A percentile compares a stretch with the other conserved stretches of the same genome.
Evolutionary conservation across 768 basidiomycete genomes (phyloP).

Genomic region (Sporobolomyces roseus): DNA sequence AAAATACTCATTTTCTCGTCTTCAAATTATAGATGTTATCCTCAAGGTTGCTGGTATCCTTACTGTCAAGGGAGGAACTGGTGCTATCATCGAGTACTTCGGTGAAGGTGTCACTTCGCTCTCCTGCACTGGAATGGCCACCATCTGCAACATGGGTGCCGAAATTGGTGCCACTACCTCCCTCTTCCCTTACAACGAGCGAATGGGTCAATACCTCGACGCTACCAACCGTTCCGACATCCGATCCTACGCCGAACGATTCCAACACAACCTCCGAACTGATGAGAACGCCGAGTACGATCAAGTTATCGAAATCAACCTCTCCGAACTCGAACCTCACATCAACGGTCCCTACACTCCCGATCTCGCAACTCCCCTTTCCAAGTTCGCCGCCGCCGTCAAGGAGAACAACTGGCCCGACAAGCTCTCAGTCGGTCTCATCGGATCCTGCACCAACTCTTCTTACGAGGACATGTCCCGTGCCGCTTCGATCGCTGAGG

Average conservation of each 20-base stretch:
- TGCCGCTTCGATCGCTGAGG: conserved; percentile 82
- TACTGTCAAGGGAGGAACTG: conserved; percentile 92
- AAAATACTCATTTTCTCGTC: not conserved
- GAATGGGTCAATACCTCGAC: conserved; percentile 82
- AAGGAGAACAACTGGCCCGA: conserved; percentile 88
- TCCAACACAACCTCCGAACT: conserved; percentile 73
- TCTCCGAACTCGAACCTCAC: conserved; percentile 44
- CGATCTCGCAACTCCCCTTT: conserved; percentile 88
- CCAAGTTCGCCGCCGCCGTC: conserved; percentile 75
- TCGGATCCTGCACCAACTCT: conserved; percentile 99
- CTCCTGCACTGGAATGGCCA: conserved; percentile 90
- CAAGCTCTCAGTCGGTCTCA: conserved; percentile 81
- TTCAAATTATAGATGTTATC: conserved; percentile 74
- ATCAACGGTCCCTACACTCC: conserved; percentile 94
- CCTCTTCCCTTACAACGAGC: conserved; percentile 87
- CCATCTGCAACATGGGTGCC: conserved; percentile 98
- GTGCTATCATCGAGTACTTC: conserved; percentile 92
- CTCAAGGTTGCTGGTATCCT: conserved; percentile 88
- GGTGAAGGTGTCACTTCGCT: conserved; percentile 83
- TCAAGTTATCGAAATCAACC: conserved; percentile 75
- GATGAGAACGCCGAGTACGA: conserved; percentile 91
- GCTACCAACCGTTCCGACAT: conserved; percentile 85
- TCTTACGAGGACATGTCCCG: conserved; percentile 81
- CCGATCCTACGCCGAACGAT: conserved; percentile 78
- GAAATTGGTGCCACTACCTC: conserved; percentile 99